These are phyloP conservation scores for Vicia sativa DNA, from an alignment of 306 rosid genomes.

Conservation along the genomic window DNA sequence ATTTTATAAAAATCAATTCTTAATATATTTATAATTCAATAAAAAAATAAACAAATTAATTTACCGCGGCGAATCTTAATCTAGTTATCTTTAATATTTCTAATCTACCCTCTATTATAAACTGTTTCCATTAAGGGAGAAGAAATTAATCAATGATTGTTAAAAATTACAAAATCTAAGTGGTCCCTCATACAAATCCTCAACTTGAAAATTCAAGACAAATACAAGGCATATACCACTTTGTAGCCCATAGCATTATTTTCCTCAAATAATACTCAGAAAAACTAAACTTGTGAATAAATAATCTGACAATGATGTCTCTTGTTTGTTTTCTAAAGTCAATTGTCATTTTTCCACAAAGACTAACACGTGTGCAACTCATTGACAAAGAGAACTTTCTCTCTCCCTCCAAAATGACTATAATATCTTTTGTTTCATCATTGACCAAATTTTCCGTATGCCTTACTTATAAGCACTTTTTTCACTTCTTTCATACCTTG, in stretches of 20 bases:
- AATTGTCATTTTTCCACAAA: conserved; percentile 37
- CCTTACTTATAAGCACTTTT: conserved; percentile 51
- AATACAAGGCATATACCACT: conserved; percentile 36
- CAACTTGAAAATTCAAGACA: conserved; percentile 21
- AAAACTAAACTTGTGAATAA: conserved; percentile 21
- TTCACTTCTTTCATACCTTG: conserved; percentile 36
- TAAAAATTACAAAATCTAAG: conserved; percentile 34
- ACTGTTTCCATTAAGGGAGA: conserved; percentile 29
- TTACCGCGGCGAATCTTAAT: too few relatives aligned
- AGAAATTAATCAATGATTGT: conserved; percentile 33
- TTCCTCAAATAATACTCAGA: conserved; percentile 9
- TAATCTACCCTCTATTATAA: too few relatives aligned
- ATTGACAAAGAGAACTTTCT: conserved; percentile 34
- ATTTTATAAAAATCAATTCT: too few relatives aligned
- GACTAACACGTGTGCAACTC: conserved; percentile 51
- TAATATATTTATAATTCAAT: too few relatives aligned
- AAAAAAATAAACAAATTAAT: too few relatives aligned
- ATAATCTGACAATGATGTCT: conserved; percentile 43
- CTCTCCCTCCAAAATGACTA: conserved; percentile 32
- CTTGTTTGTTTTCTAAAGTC: conserved; percentile 48
- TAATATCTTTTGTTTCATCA: conserved; percentile 40
- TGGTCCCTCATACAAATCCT: conserved; percentile 29
- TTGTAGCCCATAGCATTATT: conserved; percentile 42
- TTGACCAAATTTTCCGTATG: conserved; percentile 50
- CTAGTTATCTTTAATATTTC: too few relatives aligned